Base-by-base conservation (phyloP, 768 basidiomycete genomes). In the Steccherinum ochraceum region DNA sequence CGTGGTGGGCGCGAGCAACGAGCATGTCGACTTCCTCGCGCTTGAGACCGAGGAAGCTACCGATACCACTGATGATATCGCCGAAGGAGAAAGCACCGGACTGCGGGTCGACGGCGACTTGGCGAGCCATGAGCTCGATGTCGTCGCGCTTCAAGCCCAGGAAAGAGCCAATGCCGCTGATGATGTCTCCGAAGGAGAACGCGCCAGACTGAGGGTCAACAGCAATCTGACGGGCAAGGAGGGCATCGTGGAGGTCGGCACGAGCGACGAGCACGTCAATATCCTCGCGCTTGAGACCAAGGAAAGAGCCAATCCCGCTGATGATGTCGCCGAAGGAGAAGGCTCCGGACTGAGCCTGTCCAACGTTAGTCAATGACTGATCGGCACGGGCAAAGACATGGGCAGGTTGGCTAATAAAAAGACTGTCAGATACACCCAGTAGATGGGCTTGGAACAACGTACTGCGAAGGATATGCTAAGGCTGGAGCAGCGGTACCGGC, bases 161-260 rank as follows among this genome's bases (percentile, higher is more conserved):
- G 12, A 18, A 19, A 18, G 46, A 47, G 13, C 41, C 24, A 19
- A 50, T 25, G 4, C 12, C 21, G 24, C 44, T 50, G 41, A 50
- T 12, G 46, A 47, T 47, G 26, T 47, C 46, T 23, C 46, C 46
- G 41, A 50, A 44, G 49, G 24, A 43, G 49, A 50, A 50, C 12
- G 49, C 49, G 25, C 49, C 49, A 25, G 49, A 50, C 40, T 41
- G 40, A 18, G 24, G 24, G 27, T 43, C 42, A 12, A 40, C 25
- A 10, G 40, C 23, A 19, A 24, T 42, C 41, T 43, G 41, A 26
- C 49, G 49, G 5, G 48, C 48, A 16, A 49, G 35, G 40, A 49
- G 24, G 40, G 24, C 46, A 24, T 48, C 47, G 30, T 30, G 21
- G 4, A 40, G 47, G 19, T 35, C 27, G 10, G 26, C 47, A 20